Evolutionary conservation across 495 filamentous ascomycete genomes (phyloP).

Genomic region (Elasticomyces elasticus): DNA sequence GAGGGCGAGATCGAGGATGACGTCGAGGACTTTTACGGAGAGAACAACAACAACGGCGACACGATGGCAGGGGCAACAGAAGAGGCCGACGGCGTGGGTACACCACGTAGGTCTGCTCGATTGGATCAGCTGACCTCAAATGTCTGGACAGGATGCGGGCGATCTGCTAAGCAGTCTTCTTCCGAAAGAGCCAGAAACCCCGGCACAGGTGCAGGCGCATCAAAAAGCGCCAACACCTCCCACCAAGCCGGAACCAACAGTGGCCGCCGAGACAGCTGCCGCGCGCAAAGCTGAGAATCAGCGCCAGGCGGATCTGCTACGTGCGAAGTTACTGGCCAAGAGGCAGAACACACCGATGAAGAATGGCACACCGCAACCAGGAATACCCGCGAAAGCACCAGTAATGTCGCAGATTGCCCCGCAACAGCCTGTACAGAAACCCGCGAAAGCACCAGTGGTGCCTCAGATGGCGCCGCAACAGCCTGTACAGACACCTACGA

Average conservation of each 20-base stretch:
- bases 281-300: conserved; percentile 16
- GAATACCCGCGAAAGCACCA: conserved; percentile 3
- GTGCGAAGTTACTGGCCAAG: conserved; percentile 19
- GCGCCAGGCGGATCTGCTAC: conserved; percentile 12
- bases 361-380: background rate
- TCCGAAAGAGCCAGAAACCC: background rate
- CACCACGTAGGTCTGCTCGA: background rate
- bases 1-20: background rate
- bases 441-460: background rate
- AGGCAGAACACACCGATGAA: conserved; percentile 15
- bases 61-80: background rate
- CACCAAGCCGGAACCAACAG: background rate
- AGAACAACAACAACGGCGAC: background rate
- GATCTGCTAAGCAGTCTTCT: conserved; percentile 2
- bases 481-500: too few species aligned
- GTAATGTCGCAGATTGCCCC: too few species aligned
- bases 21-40: conserved; percentile 5
- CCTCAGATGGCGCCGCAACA: background rate
- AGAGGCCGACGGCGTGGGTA: conserved; percentile 1
- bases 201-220: background rate
- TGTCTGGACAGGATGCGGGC: background rate
- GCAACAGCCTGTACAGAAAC: background rate
- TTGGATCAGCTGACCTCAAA: background rate
- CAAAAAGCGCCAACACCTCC: background rate
- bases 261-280: background rate